Base-by-base conservation (phyloP, 306 rosid genomes). In the Trifolium pratense region DNA sequence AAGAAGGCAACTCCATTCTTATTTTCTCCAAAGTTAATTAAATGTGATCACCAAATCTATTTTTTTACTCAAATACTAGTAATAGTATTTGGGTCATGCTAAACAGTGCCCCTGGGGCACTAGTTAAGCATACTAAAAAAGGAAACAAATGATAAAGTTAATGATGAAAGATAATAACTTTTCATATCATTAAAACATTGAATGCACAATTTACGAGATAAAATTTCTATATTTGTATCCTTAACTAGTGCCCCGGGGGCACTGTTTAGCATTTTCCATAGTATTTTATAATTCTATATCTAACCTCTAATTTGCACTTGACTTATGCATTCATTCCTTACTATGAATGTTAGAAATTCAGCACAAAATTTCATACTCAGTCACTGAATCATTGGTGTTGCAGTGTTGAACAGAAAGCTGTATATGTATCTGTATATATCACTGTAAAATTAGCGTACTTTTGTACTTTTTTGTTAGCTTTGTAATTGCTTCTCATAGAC, bases 311-410 rank as follows among this genome's bases (percentile, higher is more conserved):
- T 48, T 53, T 20, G 14, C 7, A 20, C 21, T 57, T 48, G 63
- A 68, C 57, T 17, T 21, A 55, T 39, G 9, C 10, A 7, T 52
- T 17, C 23, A 56, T 52, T 14, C 10, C 10, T 52, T 14, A 10
- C 15, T 43, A 57, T 59, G 71, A 60, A 68, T 31, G 73, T 34
- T 52, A 21, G 80, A 82, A 78, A 74, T 56, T 83, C 49, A 1
- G 71, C 75, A 83, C 72, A 78, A 83, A 78, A 39, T 68, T 70
- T 66, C 39, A 65, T 26, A 66, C 75, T 26, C 75, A 75, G 83
- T 48, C n/a, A 31, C 78, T 65, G 83, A 75, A 71, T 79, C 81
- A 78, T 63, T 74, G 86, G 55, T 49, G 58, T 48, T 53, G 42
- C 82, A 73, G 86, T 52, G 42, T 16, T 23, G 7, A 51, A 45